These are phyloP conservation scores for Daldinia bambusicola DNA, from an alignment of 495 filamentous ascomycete genomes.

Conservation along the genomic window DNA sequence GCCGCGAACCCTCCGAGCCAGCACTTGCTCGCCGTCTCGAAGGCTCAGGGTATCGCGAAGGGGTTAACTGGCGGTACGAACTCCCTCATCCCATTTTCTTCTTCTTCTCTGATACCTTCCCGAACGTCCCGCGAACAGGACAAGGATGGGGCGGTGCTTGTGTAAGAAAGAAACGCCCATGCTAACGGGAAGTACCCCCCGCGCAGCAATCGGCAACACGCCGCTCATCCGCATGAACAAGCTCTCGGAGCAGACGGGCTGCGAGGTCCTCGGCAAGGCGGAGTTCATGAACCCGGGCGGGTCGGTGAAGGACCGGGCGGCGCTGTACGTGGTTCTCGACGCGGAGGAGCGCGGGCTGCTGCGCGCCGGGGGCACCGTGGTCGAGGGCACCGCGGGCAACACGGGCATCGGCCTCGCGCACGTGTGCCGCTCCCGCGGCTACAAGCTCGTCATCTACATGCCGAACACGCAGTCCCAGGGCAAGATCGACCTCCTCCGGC, in stretches of 20 bases:
- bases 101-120: background rate
- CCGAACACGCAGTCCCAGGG: slow-evolving; percentile 98
- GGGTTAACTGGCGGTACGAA: slow-evolving; percentile 87
- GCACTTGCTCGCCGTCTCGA: slow-evolving; percentile 67
- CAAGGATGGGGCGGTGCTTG: background rate
- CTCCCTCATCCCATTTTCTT: background rate
- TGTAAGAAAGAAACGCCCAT: background rate
- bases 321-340: slow-evolving; percentile 91
- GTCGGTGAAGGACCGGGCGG: slow-evolving; percentile 95
- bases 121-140: background rate
- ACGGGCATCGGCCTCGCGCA: slow-evolving; percentile 98
- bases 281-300: slow-evolving; percentile 99
- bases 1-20: slow-evolving; percentile 47
- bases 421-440: slow-evolving; percentile 92
- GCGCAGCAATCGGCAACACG: slow-evolving; percentile 94
- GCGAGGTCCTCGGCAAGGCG: slow-evolving; percentile 94
- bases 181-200: slow-evolving; percentile 8
- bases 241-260: slow-evolving; percentile 91
- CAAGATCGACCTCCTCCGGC: slow-evolving; percentile 91
- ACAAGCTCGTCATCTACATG: slow-evolving; percentile 98
- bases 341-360: slow-evolving; percentile 89
- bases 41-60: slow-evolving; percentile 82
- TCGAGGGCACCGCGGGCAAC: slow-evolving; percentile 97
- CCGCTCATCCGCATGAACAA: slow-evolving; percentile 89
- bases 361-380: slow-evolving; percentile 86